Conservation (phyloP, 495 filamentous ascomycete genomes). For the Xylaria longipes region DNA sequence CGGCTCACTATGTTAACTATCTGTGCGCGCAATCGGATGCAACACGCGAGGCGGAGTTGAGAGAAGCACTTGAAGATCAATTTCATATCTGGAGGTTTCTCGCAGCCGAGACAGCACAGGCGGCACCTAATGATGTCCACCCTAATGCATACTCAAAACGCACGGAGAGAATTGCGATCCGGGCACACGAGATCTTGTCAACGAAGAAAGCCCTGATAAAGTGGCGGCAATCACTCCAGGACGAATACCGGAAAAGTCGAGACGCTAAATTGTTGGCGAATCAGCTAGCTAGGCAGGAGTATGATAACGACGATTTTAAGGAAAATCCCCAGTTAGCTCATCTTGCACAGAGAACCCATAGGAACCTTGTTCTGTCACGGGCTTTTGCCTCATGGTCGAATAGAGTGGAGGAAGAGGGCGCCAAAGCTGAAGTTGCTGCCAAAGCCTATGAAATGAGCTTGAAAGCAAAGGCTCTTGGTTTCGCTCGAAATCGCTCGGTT, state of each 20-base stretch:
- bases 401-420: conserved; percentile 63
- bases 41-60: conserved; percentile 35
- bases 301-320: conserved; percentile 22
- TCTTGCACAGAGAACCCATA: conserved; percentile 65
- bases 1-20: conserved; percentile 32
- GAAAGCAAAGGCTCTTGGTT: conserved; percentile 36
- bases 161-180: conserved; percentile 35
- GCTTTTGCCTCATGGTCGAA: conserved; percentile 79
- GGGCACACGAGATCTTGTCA: conserved; percentile 34
- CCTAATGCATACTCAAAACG: conserved; percentile 40
- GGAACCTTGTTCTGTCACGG: conserved; percentile 71
- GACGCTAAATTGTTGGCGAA: conserved; percentile 68
- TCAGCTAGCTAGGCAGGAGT: conserved; percentile 48
- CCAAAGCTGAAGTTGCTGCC: conserved; percentile 39
- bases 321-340: conserved; percentile 43
- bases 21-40: conserved; percentile 36
- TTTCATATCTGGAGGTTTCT: conserved; percentile 35
- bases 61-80: conserved; percentile 30
- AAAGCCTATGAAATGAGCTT: conserved; percentile 38
- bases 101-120: conserved; percentile 26
- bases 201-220: conserved; percentile 28
- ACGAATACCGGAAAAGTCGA: conserved; percentile 27
- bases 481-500: conserved; percentile 19
- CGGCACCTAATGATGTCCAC: conserved; percentile 30
- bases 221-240: conserved; percentile 34